phyloP scores from a whole-genome alignment of 495 filamentous ascomycete genomes.

The Talaromyces stipitatus region DNA sequence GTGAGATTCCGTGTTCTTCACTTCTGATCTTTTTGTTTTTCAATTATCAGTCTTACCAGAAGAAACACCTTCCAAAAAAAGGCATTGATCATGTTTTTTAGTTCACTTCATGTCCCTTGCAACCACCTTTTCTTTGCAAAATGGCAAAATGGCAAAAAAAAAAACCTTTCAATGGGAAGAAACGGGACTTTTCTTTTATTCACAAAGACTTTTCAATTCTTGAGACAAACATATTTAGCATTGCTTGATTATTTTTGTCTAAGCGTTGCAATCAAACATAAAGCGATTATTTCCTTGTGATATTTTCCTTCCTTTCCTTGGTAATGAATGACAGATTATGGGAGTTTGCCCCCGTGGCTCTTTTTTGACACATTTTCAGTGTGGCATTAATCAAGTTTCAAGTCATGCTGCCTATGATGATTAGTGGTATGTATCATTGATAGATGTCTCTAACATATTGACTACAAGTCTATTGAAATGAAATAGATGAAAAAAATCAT shows the following conservation, averaged over 20 bases:
- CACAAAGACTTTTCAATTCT: not conserved
- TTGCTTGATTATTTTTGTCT: not conserved
- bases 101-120: not conserved
- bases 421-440: too few species aligned
- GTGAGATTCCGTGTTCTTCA: slow-evolving; percentile 15
- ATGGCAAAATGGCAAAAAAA: not conserved
- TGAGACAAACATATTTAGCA: not conserved
- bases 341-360: too few species aligned
- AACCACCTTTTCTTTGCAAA: not conserved
- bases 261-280: not conserved
- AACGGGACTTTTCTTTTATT: not conserved
- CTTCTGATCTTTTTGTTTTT: slow-evolving; percentile 16
- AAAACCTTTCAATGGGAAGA: not conserved
- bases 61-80: slow-evolving; percentile 1
- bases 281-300: not conserved
- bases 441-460: too few species aligned
- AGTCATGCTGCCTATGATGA: too few species aligned
- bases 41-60: slow-evolving; percentile 11
- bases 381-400: too few species aligned
- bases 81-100: not conserved
- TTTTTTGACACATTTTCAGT: too few species aligned
- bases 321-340: not conserved
- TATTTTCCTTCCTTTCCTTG: not conserved
- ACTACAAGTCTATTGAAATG: too few species aligned
- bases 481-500: not conserved